Conservation (phyloP, 2,329 filamentous ascomycete species). For the Dactylonectria estremocensis region DNA sequence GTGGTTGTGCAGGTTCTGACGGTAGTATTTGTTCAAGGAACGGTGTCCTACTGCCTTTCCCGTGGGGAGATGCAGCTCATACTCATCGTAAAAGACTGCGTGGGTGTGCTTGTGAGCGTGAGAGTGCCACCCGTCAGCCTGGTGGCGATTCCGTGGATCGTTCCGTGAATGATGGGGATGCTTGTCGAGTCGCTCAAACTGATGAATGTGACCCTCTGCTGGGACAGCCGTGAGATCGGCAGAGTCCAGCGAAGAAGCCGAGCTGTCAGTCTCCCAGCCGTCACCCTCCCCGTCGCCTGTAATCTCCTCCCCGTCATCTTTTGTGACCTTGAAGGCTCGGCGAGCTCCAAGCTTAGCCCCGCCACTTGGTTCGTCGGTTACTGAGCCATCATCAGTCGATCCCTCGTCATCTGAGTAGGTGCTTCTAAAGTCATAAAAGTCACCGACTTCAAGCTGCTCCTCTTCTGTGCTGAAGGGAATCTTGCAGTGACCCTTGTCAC, state of each 20-base stretch:
- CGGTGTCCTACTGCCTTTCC: constrained; percentile 93
- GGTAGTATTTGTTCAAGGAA: constrained; percentile 88
- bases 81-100: constrained; percentile 91
- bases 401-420: constrained; percentile 90
- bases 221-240: constrained; percentile 86
- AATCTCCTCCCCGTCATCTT: constrained; percentile 63
- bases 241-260: constrained; percentile 89
- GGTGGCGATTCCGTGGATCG: constrained; percentile 80
- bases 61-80: constrained; percentile 92
- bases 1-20: constrained; percentile 91
- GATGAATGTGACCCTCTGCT: constrained; percentile 79
- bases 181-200: constrained; percentile 80
- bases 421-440: constrained; percentile 97
- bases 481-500: constrained; percentile 96
- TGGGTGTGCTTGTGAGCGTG: constrained; percentile 82
- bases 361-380: constrained; percentile 59
- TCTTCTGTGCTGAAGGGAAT: constrained; percentile 91
- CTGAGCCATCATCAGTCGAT: constrained; percentile 68
- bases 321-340: constrained; percentile 67
- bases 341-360: constrained; percentile 81
- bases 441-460: constrained; percentile 93
- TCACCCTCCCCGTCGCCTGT: constrained; percentile 76
- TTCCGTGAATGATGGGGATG: constrained; percentile 83
- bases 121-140: constrained; percentile 84
- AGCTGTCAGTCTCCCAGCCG: constrained; percentile 96